phyloP scores from a whole-genome alignment of 1,139 yeast species.

The Geotrichum bryndzae region DNA sequence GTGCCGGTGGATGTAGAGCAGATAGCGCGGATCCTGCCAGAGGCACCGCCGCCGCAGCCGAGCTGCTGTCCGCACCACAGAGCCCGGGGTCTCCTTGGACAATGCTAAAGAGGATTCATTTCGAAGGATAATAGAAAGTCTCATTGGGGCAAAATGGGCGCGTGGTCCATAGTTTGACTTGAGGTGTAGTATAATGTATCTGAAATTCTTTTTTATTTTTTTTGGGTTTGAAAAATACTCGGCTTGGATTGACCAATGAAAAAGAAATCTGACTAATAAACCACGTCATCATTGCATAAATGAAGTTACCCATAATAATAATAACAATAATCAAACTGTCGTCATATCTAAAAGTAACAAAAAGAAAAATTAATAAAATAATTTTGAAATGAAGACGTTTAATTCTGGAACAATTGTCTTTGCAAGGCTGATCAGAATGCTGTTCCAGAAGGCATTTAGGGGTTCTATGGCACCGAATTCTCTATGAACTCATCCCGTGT shows the following conservation, averaged over 20 bases:
- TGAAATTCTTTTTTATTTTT: neutral
- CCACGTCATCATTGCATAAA: neutral
- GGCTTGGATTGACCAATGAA: neutral
- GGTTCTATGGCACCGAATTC: no score
- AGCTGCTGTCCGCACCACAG: neutral
- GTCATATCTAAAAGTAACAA: no score
- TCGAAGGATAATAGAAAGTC: neutral
- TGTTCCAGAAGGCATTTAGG: no score
- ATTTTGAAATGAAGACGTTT: no score
- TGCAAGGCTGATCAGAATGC: no score
- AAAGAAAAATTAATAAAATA: no score
- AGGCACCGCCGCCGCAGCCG: neutral
- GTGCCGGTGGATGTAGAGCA: neutral
- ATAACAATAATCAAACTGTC: neutral
- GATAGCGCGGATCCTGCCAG: neutral
- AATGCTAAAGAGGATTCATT: neutral
- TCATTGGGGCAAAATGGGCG: neutral
- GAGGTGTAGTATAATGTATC: neutral
- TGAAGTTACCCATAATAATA: neutral
- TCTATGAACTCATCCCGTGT: no score
- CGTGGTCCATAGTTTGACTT: neutral
- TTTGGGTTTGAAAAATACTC: neutral
- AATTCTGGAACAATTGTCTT: no score
- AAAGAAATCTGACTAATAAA: neutral
- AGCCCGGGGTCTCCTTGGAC: neutral